Base-by-base conservation (phyloP, 2,329 filamentous ascomycete species). In the Aureobasidium sp. region DNA sequence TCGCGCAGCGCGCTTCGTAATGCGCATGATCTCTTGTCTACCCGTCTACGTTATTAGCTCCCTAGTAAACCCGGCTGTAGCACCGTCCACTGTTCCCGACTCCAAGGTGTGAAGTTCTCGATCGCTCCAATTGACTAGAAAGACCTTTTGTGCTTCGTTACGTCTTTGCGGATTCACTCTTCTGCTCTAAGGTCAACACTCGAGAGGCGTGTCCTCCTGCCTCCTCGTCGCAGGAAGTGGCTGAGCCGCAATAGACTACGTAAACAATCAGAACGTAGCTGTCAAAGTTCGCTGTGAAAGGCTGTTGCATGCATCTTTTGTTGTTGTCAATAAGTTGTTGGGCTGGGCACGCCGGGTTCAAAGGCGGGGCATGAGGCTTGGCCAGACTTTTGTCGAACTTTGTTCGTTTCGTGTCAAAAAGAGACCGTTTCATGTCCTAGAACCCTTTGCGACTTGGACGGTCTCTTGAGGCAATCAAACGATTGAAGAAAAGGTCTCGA, bases 401-500 rank as follows among this genome's bases (percentile, higher is more conserved):
- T 45, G 41, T 36, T n/a, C 39, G 53, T 56, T 56, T 56, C 53
- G 36, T 56, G 53, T 56, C 53, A 56, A 25, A 34, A 31, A 55
- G 53, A 15, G 25, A 12, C 27, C 53, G 53, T 56, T 56, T 56
- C 53, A 45, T 20, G 41, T 45, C 25, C 27, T 34, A 45, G 27
- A 36, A 42, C 53, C 29, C 27, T 34, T 39, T 25, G 36, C 22
- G 20, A 34, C 51, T 20, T 25, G 2, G 7, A 37, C 3, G n/a
- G 51, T 41, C 22, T 52, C 14, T 12, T 14, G 15, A 51, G 34
- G 15, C 48, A 55, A 55, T 41, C 36, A 55, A 55, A 55, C 22
- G 14, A 39, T 8, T 25, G 12, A 49, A 2, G 3, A 52, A 39
- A 39, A 31, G 20, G 17, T 8, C 31, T 34, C 31, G 49, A 25